Conservation (phyloP, 805 yeast genomes). For the Cyberlindnera mrakii region DNA sequence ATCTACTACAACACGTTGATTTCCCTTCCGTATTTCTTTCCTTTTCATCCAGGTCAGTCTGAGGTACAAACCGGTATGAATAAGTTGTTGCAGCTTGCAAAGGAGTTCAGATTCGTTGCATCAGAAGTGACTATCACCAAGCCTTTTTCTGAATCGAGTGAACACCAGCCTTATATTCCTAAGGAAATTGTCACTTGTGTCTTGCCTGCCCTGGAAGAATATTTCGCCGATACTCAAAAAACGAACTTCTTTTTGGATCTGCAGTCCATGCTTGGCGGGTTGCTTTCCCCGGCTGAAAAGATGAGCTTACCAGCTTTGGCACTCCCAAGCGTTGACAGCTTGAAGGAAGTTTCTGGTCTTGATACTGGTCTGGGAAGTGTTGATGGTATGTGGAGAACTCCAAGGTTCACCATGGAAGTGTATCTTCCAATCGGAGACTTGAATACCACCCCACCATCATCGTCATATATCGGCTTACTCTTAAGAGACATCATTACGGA, state of each 20-base stretch:
- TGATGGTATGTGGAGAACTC: conserved; percentile 63
- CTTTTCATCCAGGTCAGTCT: conserved; percentile 31
- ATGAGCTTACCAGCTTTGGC: conserved; percentile 20
- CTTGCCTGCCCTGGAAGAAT: conserved; percentile 41
- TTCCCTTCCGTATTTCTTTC: conserved; percentile 58
- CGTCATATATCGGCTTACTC: conserved; percentile 49
- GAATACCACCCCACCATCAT: conserved; percentile 58
- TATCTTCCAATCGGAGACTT: conserved; percentile 49
- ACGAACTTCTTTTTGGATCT: conserved; percentile 31
- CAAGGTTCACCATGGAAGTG: conserved; percentile 56
- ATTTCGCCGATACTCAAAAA: conserved; percentile 4
- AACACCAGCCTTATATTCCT: conserved; percentile 43
- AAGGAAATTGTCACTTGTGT: conserved; percentile 43
- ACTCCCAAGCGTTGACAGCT: conserved; percentile 31
- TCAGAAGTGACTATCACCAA: conserved; percentile 19
- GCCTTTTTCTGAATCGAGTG: conserved; percentile 20
- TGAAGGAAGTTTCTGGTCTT: conserved; percentile 27
- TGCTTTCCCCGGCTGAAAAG: conserved; percentile 16
- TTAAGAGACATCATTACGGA: conserved; percentile 74
- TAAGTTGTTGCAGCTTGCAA: conserved; percentile 38
- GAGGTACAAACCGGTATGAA: conserved; percentile 32
- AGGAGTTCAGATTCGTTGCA: conserved; percentile 27
- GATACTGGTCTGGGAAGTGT: conserved; percentile 41
- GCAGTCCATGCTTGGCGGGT: conserved; percentile 10
- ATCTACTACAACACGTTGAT: conserved; percentile 55